These are phyloP conservation scores for Chaetomium cochliodes DNA, from an alignment of 495 filamentous ascomycete species.

Conservation along the genomic window DNA sequence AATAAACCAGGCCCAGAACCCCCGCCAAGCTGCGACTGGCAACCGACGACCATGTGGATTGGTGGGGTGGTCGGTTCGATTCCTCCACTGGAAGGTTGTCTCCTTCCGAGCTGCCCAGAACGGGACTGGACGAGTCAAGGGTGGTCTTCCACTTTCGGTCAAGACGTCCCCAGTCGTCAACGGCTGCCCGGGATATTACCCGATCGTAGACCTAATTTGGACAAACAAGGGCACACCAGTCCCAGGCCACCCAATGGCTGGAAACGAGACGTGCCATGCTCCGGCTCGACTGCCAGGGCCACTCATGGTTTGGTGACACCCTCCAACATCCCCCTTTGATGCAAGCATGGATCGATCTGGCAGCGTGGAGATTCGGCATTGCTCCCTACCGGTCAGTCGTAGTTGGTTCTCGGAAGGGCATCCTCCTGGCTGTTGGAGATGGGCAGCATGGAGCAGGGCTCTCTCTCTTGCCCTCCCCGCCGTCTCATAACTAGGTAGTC, in stretches of 20 bases:
- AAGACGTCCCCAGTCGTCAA: not conserved
- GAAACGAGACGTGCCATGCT: conserved; percentile 15
- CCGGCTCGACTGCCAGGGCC: conserved; percentile 24
- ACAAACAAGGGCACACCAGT: not conserved
- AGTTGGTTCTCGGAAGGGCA: conserved; percentile 18
- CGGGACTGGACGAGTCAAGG: conserved; percentile 10
- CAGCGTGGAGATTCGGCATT: conserved; percentile 22
- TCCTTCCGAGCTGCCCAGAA: conserved; percentile 17
- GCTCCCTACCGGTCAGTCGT: not conserved
- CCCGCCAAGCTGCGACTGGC: conserved; percentile 8
- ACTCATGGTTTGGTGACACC: conserved; percentile 21
- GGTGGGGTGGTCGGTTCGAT: conserved; percentile 14
- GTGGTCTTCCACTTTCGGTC: not conserved
- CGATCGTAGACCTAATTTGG: conserved; percentile 28
- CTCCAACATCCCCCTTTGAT: conserved; percentile 8
- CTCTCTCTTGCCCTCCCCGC: not conserved
- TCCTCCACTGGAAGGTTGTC: not conserved
- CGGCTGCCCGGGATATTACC: conserved; percentile 28
- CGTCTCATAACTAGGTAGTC: not conserved
- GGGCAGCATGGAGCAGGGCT: not conserved
- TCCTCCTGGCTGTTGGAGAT: conserved; percentile 10
- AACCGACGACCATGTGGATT: conserved; percentile 10
- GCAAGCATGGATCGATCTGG: conserved; percentile 17
- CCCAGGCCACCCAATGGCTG: conserved; percentile 14
- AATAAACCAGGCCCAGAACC: conserved; percentile 3